Evolutionary conservation across 768 basidiomycete species (phyloP).

Genomic region (Pleurotus tuoliensis): DNA sequence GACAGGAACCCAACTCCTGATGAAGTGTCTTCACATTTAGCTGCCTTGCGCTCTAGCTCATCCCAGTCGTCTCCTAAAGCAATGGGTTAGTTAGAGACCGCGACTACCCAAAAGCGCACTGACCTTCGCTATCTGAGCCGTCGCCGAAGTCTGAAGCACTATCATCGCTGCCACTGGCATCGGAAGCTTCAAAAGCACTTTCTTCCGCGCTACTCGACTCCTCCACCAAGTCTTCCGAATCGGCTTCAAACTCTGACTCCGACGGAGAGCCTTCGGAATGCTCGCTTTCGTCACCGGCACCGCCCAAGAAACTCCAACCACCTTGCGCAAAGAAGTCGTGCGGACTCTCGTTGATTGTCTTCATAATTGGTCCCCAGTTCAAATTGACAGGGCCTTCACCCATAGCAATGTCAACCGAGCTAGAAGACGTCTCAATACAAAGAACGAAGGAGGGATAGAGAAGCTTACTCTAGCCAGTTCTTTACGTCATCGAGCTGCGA

Average conservation of each 20-base stretch:
- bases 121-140: conserved; percentile 63
- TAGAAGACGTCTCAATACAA: conserved; percentile 24
- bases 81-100: conserved; percentile 1
- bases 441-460: not conserved
- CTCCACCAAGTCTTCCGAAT: conserved; percentile 54
- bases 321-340: conserved; percentile 93
- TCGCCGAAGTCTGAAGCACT: conserved; percentile 64
- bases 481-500: conserved; percentile 94
- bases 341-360: conserved; percentile 94
- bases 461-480: conserved; percentile 93
- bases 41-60: conserved; percentile 88
- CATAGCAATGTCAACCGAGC: conserved; percentile 95
- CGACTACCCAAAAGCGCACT: conserved; percentile 8
- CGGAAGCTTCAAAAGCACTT: conserved; percentile 69
- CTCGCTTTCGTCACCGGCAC: conserved; percentile 53
- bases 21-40: conserved; percentile 54
- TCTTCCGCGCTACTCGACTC: conserved; percentile 49
- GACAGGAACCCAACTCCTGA: not conserved
- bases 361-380: conserved; percentile 99
- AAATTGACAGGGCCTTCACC: conserved; percentile 95
- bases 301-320: conserved; percentile 92
- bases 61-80: conserved; percentile 88
- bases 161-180: conserved; percentile 58
- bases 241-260: conserved; percentile 45
- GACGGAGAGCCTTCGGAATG: conserved; percentile 43